Evolutionary conservation across 495 filamentous ascomycete genomes (phyloP).

Genomic region (Hypoxylon fuscum): DNA sequence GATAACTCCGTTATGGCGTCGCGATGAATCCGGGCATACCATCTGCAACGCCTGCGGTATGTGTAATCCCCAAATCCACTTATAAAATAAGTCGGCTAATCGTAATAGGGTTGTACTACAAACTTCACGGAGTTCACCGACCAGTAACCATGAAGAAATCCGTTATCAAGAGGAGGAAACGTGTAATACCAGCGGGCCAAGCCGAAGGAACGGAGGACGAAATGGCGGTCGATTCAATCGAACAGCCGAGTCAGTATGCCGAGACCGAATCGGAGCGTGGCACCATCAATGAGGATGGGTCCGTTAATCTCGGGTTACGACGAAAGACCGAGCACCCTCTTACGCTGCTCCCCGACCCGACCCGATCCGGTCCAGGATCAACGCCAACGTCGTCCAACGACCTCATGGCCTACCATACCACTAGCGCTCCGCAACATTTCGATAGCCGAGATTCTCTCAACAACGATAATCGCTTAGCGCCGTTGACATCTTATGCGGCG

Average conservation of each 20-base stretch:
- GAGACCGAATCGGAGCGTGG: conserved; percentile 55
- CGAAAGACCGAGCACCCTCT: conserved; percentile 51
- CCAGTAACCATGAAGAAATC: conserved; percentile 98
- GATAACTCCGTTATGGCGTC: conserved; percentile 93
- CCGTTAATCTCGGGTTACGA: conserved; percentile 68
- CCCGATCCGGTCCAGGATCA: conserved; percentile 46
- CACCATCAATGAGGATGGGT: conserved; percentile 62
- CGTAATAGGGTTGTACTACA: conserved; percentile 86
- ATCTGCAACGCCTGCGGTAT: conserved; percentile 99
- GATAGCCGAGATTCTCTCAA: conserved; percentile 54
- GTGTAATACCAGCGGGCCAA: conserved; percentile 84
- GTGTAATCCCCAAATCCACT: conserved; percentile 44
- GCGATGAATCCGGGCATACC: conserved; percentile 93
- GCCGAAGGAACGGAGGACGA: conserved; percentile 54
- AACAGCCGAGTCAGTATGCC: conserved; percentile 51
- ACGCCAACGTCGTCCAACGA: conserved; percentile 50
- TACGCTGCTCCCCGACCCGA: conserved; percentile 59
- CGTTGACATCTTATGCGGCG: conserved; percentile 55
- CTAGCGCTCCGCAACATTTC: conserved; percentile 44
- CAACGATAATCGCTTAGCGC: conserved; percentile 65
- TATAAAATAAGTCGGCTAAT: conserved; percentile 26
- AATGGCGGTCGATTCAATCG: conserved; percentile 52
- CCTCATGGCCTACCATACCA: conserved; percentile 57
- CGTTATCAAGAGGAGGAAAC: conserved; percentile 94
- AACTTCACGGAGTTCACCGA: conserved; percentile 91